Conservation (phyloP, 2,329 filamentous ascomycete genomes). For the Colletotrichum chlorophyti region DNA sequence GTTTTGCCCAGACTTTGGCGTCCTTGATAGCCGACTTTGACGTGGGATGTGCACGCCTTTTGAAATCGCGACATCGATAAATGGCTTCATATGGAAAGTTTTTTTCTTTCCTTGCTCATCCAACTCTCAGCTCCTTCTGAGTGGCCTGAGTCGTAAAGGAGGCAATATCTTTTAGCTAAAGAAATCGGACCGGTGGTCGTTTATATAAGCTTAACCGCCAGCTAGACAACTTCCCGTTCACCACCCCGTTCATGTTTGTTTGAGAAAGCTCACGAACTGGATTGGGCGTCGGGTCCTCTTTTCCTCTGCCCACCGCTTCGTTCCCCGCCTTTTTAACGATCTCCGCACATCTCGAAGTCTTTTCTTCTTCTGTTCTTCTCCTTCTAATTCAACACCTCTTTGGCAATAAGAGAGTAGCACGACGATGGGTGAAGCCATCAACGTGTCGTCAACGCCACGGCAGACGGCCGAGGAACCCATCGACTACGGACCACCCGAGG, state of each 20-base stretch:
- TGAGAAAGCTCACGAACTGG: background rate
- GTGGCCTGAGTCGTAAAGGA: background rate
- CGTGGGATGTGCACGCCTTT: constrained; percentile 11
- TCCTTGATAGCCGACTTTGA: constrained; percentile 1
- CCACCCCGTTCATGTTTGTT: background rate
- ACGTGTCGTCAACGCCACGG: background rate
- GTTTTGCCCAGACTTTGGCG: constrained; percentile 24
- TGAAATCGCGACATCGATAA: constrained; percentile 14
- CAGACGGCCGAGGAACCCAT: background rate
- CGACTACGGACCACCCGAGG: constrained; percentile 20
- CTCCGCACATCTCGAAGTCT: background rate
- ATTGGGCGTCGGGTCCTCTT: background rate
- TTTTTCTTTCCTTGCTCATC: background rate
- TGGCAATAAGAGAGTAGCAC: background rate
- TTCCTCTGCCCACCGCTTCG: background rate
- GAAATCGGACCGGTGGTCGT: background rate
- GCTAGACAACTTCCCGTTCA: background rate
- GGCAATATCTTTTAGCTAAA: background rate
- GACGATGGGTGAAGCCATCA: constrained; percentile 8
- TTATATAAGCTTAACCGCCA: constrained; percentile 13
- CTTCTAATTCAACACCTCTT: no score
- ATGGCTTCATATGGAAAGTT: background rate
- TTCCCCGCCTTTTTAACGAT: background rate
- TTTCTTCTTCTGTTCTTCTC: background rate
- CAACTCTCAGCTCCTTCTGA: background rate